These are phyloP conservation scores for Trichophyton benhamiae DNA, from an alignment of 2,329 filamentous ascomycete genomes.

Conservation along the genomic window DNA sequence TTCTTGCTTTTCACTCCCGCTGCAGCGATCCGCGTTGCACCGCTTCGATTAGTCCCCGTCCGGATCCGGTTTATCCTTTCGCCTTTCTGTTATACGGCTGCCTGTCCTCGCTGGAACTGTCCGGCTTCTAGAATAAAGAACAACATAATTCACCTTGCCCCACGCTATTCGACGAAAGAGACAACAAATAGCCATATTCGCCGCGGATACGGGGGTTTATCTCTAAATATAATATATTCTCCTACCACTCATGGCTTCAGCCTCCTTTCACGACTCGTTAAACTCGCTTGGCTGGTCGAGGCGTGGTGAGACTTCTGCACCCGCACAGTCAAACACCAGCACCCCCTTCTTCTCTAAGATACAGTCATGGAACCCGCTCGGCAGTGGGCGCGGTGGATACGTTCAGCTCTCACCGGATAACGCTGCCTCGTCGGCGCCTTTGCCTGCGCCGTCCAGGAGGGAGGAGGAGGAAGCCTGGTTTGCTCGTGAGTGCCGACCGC, in stretches of 20 bases:
- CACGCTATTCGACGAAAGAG: not conserved
- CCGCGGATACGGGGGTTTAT: not conserved
- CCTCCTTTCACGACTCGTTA: conserved; percentile 85
- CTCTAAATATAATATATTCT: not conserved
- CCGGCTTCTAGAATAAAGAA: not conserved
- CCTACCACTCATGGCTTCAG: conserved; percentile 47
- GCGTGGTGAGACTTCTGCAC: conserved; percentile 56
- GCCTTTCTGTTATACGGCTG: not conserved
- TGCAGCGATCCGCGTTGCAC: conserved; percentile 3
- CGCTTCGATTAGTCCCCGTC: not conserved
- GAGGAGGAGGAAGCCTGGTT: conserved; percentile 96
- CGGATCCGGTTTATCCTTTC: not conserved
- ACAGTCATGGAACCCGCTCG: conserved; percentile 78
- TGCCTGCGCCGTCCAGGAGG: conserved; percentile 70
- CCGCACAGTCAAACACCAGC: conserved; percentile 53
- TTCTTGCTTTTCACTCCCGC: not conserved
- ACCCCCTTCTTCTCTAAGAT: conserved; percentile 69
- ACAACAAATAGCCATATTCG: not conserved
- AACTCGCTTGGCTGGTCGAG: conserved; percentile 91
- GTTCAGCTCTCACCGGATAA: conserved; percentile 81
- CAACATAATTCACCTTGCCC: not conserved
- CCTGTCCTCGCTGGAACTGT: not conserved
- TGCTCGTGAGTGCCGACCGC: conserved; percentile 59
- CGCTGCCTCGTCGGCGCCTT: conserved; percentile 58
- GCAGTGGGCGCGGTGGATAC: conserved; percentile 54